Evolutionary conservation across 176 grass and related monocot species (phyloP), one percentile per base, ranked within the genome.

Genomic region (Dendrocalamus sinicus): DNA sequence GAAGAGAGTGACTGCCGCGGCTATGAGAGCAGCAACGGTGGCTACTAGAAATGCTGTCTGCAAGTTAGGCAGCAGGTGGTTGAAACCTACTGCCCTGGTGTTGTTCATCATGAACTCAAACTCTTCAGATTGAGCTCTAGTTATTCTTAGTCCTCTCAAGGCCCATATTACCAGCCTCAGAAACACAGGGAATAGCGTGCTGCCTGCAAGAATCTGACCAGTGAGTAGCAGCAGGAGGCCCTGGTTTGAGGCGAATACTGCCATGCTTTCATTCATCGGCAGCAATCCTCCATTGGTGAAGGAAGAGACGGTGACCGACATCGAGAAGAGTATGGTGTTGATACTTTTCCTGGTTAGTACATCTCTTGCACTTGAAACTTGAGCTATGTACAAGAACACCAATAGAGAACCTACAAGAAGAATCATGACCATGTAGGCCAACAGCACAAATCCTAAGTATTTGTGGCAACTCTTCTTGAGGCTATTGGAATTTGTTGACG

Each of bases 211-310:
- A 86, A 98, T 72, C 75, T 95, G 91, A 7, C 81, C 75, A 55
- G 67, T 37, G 15, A 90, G 65, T 11, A 98, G 75, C 28, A 95
- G 68, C 5, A 95, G 89, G 6, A 98, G 91, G 23, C 89, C 87
- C 0, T 78, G 71, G 81, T 98, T 86, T 4, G 75, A 53, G n/a
- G 72, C 28, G 70, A 98, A 95, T 46, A 90, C 89, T 5, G 85
- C 88, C 85, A 98, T 95, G 87, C 94, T 90, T 81, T 95, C 95
- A 68, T 95, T 93, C 16, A 83, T 95, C 2, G 93, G 89, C 35
- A 93, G 67, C 32, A 98, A 55, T 0, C 95, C 93, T 9, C 91
- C 91, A 40, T 98, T 98, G 32, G 93, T 92, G 59, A 98, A 93
- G 48, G 89, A 98, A 3, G 95, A 98, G 0, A 92, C 76, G 13